A percentile compares a stretch with the other conserved stretches of the same genome.
These are phyloP conservation scores for Rhizomucor pusillus DNA, from an alignment of 371 early-diverging fungal genomes.

Conservation along the genomic window DNA sequence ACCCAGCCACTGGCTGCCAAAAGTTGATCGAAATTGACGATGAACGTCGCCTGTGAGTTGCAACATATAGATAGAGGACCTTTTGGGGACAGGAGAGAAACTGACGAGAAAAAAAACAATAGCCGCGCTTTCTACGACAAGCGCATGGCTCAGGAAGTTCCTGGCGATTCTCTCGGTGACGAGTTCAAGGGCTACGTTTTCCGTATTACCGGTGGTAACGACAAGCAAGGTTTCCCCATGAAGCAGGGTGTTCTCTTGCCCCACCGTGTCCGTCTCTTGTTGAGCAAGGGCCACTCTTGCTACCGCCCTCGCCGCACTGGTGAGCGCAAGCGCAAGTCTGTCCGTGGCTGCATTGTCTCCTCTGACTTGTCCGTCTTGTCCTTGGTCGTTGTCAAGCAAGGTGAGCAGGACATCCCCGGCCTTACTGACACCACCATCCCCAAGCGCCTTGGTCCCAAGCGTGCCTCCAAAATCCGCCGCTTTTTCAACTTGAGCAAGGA, in stretches of 20 bases:
- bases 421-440: conserved; percentile 94
- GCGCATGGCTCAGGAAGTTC: conserved; percentile 96
- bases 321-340: conserved; percentile 99
- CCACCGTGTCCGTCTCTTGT: conserved; percentile 93
- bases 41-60: conserved; percentile 90
- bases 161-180: conserved; percentile 95
- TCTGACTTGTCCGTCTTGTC: conserved; percentile 94
- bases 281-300: conserved; percentile 98
- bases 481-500: conserved; percentile 96
- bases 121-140: conserved; percentile 98
- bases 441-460: conserved; percentile 98
- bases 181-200: conserved; percentile 99
- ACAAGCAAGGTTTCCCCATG: conserved; percentile 99
- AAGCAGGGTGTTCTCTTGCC: conserved; percentile 96
- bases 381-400: conserved; percentile 95
- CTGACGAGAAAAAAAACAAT: background rate
- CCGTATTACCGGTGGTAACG: conserved; percentile 99
- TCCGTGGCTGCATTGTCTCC: conserved; percentile 99
- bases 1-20: conserved; percentile 99
- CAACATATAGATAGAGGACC: conserved; percentile 31
- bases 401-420: conserved; percentile 95
- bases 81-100: background rate
- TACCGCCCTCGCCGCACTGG: conserved; percentile 98
- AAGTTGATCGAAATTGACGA: conserved; percentile 98
- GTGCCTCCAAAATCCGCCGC: conserved; percentile 98